phyloP scores from a whole-genome alignment of 768 basidiomycete species.

The Exidia glandulosa region DNA sequence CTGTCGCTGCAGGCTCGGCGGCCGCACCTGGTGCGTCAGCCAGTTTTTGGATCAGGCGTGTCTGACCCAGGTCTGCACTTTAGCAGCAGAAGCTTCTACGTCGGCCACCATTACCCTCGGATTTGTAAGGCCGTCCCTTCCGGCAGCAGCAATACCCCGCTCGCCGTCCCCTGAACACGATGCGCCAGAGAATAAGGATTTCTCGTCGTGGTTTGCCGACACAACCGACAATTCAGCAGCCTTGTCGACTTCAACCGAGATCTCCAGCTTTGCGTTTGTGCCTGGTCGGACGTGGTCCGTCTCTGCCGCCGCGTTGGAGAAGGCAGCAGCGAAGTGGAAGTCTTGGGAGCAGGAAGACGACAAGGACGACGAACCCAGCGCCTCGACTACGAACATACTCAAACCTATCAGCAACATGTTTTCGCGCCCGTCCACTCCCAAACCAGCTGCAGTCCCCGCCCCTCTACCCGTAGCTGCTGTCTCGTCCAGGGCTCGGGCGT shows the following conservation, averaged over 20 bases:
- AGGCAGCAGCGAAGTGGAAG: slow-evolving; percentile 41
- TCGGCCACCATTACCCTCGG: no score
- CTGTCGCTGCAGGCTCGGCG: not conserved
- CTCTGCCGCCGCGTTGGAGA: slow-evolving; percentile 41
- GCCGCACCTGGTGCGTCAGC: no score
- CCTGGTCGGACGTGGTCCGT: slow-evolving; percentile 27
- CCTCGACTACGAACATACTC: not conserved
- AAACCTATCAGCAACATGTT: not conserved
- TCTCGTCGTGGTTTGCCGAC: no score
- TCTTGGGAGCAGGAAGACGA: slow-evolving; percentile 11
- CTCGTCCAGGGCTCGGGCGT: no score
- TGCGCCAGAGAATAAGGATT: no score
- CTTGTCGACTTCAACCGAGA: not conserved
- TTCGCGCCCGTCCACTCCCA: slow-evolving; percentile 1
- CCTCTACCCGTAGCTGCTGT: no score
- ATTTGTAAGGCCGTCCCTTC: no score
- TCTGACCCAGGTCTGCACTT: no score
- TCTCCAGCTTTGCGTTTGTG: slow-evolving; percentile 14
- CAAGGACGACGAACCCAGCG: not conserved
- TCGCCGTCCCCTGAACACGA: no score
- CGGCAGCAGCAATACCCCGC: no score
- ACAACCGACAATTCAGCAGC: not conserved
- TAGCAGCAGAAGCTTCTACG: no score
- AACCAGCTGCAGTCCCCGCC: not conserved
- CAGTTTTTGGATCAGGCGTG: no score